Evolutionary conservation across 1,284 basidiomycete genomes (phyloP), one percentile per base, ranked within the genome.

Genomic region (Sporisorium scitamineum): DNA sequence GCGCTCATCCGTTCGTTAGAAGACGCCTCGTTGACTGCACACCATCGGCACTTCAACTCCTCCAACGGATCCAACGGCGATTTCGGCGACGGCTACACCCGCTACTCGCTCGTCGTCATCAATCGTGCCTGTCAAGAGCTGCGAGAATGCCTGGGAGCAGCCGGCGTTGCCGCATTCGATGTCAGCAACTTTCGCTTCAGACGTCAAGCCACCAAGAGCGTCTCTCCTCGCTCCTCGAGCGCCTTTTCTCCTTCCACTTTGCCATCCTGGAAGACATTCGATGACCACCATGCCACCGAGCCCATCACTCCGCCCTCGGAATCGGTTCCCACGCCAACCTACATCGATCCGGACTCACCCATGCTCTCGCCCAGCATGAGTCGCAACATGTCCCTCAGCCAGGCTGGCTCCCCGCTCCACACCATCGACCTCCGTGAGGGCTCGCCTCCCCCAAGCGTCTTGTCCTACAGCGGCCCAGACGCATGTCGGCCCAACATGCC

Each of bases 91-190:
- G 62, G 59, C 26, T 65, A 37, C 45, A 18, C 44, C 2, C 61
- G 61, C 26, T 74, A 74, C 48, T 69, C 66, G 29, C 54, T 65
- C 13, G 51, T 59, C 32, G 71, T 69, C 42, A 37, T 74, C 37
- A 66, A 74, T 8, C 41, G 31, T 6, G 71, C 71, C 3, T 74
- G 66, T 39, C 50, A 51, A 48, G 66, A 74, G 66, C 13, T 74
- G 14, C 56, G 37, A 13, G 54, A 69, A 24, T 68, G 62, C 24
- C 52, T 74, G n/a, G 66, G 59, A 2, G 71, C 71, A 6, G 53
- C 59, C n/a, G 71, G 53, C 5, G 66, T 74, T 2, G 71, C 56
- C 24, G 71, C 66, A 9, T 69, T 74, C 39, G 71, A 74, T 18
- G 51, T 74, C 45, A 66, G 58, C 59, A 65, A 64, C 47, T 69